Conservation (phyloP, 768 basidiomycete species). For the Rhodocollybia butyracea region DNA sequence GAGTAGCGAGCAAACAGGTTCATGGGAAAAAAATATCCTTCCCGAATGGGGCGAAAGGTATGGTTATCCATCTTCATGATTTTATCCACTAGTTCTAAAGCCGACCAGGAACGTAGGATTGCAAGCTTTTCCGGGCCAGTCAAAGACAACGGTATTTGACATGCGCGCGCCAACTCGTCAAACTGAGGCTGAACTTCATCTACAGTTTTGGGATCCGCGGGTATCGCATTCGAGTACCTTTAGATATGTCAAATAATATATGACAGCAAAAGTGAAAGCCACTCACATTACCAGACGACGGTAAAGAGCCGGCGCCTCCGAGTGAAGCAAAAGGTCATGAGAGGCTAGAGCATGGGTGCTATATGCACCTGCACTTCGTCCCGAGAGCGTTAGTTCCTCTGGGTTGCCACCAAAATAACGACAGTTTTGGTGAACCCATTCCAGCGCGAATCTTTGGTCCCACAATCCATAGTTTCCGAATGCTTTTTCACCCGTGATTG, state of each 20-base stretch:
- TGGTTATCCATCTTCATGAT: constrained; percentile 7
- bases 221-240: constrained; percentile 11
- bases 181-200: constrained; percentile 11
- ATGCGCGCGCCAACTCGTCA: constrained; percentile 4
- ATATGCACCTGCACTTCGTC: constrained; percentile 9
- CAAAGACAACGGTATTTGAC: constrained; percentile 1
- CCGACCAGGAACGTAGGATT: constrained; percentile 1
- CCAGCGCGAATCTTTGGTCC: constrained; percentile 8
- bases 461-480: constrained; percentile 9
- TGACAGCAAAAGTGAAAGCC: not conserved
- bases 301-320: not conserved
- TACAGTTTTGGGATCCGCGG: constrained; percentile 9
- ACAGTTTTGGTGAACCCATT: constrained; percentile 5
- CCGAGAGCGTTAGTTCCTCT: constrained; percentile 5
- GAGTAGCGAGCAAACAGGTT: constrained; percentile 6
- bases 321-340: constrained; percentile 3
- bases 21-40: constrained; percentile 7
- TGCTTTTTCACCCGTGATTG: not conserved
- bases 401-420: constrained; percentile 7
- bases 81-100: not conserved
- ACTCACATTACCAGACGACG: constrained; percentile 8
- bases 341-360: constrained; percentile 8
- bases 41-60: constrained; percentile 9
- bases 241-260: not conserved
- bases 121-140: constrained; percentile 9